Conservation (phyloP, 176 grass and related monocot species). For the Dactylis glomerata region DNA sequence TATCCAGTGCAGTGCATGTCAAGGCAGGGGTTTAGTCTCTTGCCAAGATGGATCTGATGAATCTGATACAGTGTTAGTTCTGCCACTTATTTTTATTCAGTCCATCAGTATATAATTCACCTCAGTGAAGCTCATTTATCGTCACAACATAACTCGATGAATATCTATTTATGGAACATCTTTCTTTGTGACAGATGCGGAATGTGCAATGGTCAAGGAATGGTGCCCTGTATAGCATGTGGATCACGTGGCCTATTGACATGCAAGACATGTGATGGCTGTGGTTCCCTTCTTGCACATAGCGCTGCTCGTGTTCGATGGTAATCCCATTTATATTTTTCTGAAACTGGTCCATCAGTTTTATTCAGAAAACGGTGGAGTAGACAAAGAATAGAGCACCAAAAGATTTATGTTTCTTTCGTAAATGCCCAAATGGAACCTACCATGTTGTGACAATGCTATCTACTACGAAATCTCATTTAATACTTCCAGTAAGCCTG, state of each 20-base stretch:
- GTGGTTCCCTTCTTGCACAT: slow-evolving; percentile 63
- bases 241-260: slow-evolving; percentile 66
- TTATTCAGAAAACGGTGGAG: not conserved
- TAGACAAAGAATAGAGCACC: not conserved
- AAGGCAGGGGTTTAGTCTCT: slow-evolving; percentile 78
- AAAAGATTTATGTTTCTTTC: slow-evolving; percentile 12
- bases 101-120: slow-evolving; percentile 14
- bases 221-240: slow-evolving; percentile 67
- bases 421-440: slow-evolving; percentile 7
- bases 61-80: slow-evolving; percentile 64
- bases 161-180: not conserved
- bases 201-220: slow-evolving; percentile 79
- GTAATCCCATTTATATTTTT: slow-evolving; percentile 37
- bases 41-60: slow-evolving; percentile 75
- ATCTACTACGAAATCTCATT: slow-evolving; percentile 9
- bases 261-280: slow-evolving; percentile 71
- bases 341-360: not conserved
- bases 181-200: slow-evolving; percentile 66
- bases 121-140: not conserved
- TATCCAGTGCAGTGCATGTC: slow-evolving; percentile 61
- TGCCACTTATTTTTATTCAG: not conserved
- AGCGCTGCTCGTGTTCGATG: slow-evolving; percentile 80
- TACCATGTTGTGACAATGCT: slow-evolving; percentile 12
- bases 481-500: not conserved
- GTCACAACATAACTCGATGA: not conserved